Percentiles rank a stretch among this genome's conserved stretches.
phyloP scores from a whole-genome alignment of 805 yeast genomes.

The Sugiyamaella qingdaonensis region DNA sequence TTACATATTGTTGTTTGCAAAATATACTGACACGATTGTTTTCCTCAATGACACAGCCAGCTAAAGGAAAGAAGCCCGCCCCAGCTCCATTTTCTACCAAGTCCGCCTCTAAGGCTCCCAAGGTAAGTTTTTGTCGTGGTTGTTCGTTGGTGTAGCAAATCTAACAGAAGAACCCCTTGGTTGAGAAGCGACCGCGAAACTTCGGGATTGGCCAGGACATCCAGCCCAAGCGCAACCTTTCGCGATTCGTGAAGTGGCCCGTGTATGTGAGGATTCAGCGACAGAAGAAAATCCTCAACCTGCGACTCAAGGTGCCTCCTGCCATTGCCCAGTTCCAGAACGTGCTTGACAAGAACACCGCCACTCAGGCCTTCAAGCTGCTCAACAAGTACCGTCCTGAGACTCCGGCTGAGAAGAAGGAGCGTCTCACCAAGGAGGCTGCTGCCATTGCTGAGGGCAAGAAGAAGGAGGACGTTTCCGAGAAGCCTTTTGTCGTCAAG shows the following conservation, averaged over 20 bases:
- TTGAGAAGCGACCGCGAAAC: slow-evolving; percentile 85
- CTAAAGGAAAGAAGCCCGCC: slow-evolving; percentile 71
- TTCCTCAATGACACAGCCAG: slow-evolving; percentile 31
- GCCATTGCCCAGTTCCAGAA: slow-evolving; percentile 94
- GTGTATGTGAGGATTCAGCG: slow-evolving; percentile 97
- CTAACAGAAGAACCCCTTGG: slow-evolving; percentile 66
- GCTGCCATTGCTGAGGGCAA: slow-evolving; percentile 98
- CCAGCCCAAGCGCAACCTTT: slow-evolving; percentile 94
- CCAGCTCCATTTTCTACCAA: slow-evolving; percentile 95
- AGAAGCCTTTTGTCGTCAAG: slow-evolving; percentile 95
- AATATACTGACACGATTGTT: slow-evolving; percentile 17
- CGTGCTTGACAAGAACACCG: slow-evolving; percentile 98
- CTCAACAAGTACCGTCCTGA: slow-evolving; percentile 99
- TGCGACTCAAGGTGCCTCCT: slow-evolving; percentile 99
- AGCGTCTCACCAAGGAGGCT: slow-evolving; percentile 97
- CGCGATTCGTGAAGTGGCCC: slow-evolving; percentile 99
- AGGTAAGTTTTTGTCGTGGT: slow-evolving; percentile 26
- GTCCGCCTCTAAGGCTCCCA: slow-evolving; percentile 42
- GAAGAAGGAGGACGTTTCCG: slow-evolving; percentile 92
- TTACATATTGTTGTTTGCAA: slow-evolving; percentile 6
- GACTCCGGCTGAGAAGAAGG: slow-evolving; percentile 96
- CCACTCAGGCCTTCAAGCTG: slow-evolving; percentile 93
- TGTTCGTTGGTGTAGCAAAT: background rate
- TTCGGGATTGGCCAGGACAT: slow-evolving; percentile 95
- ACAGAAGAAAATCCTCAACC: slow-evolving; percentile 92